Percentiles rank a stretch among this genome's conserved stretches.
phyloP scores from a whole-genome alignment of 164 flowering plant species.

The Piper betle region DNA sequence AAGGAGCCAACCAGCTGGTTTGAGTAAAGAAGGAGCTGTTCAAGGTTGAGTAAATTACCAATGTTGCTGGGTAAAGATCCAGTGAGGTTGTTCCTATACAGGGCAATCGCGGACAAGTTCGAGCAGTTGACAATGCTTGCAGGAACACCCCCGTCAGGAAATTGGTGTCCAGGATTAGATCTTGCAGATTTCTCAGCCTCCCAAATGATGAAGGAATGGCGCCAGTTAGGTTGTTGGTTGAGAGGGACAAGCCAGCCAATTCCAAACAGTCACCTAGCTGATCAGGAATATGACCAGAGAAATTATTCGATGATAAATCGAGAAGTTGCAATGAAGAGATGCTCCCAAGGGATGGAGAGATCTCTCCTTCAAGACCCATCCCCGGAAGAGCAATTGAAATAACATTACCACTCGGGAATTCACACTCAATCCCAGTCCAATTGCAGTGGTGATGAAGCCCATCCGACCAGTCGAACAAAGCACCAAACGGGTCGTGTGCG shows the following conservation, averaged over 20 bases:
- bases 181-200: conserved; percentile 27
- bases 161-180: conserved; percentile 35
- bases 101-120: conserved; percentile 20
- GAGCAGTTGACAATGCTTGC: conserved; percentile 39
- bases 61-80: conserved; percentile 42
- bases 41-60: conserved; percentile 42
- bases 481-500: conserved; percentile 37
- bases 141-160: conserved; percentile 46
- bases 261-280: conserved; percentile 35
- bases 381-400: conserved; percentile 29
- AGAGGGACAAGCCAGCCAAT: conserved; percentile 25
- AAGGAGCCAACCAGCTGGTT: conserved; percentile 46
- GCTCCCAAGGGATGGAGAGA: conserved; percentile 57
- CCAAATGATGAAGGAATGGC: conserved; percentile 46
- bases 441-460: conserved; percentile 41
- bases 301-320: conserved; percentile 41
- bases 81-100: conserved; percentile 42
- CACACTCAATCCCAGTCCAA: conserved; percentile 71
- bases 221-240: conserved; percentile 42
- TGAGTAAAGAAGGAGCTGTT: conserved; percentile 21
- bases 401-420: conserved; percentile 20
- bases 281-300: conserved; percentile 40
- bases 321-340: conserved; percentile 55
- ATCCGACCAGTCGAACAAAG: conserved; percentile 39
- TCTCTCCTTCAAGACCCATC: conserved; percentile 37